Base-by-base conservation (phyloP, 768 basidiomycete genomes). In the Leccinellum luteum region DNA sequence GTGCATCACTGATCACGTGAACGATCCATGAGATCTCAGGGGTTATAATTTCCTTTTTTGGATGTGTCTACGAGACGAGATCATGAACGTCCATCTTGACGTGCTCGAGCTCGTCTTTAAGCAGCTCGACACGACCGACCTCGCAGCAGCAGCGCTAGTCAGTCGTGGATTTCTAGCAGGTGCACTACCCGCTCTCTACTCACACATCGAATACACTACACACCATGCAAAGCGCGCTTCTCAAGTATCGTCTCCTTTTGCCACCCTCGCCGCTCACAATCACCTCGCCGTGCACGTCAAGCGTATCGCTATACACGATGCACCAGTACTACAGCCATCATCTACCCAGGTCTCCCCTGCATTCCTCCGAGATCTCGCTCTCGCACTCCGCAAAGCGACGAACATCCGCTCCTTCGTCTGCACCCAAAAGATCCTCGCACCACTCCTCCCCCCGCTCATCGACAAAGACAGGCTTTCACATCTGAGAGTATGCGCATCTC, bases 41-140 rank as follows among this genome's bases (percentile, higher is more conserved):
- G 64, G 64, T n/a, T 38, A 1, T 35, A 54, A 6, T 56, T 3
- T 2, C 57, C 21, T 13, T 35, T 32, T 61, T 52, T 43, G 48
- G 51, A 35, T 7, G 14, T 25, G 3, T 30, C 34, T 27, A 84
- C 83, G 12, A n/a, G n/a, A n/a, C n/a, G n/a, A n/a, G n/a, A n/a
- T n/a, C n/a, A 83, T 87, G 61, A 87, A 82, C 63, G 75, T 89
- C 48, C 85, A 90, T 60, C 78, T 84, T 19, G 89, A 92, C 71
- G 85, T 90, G 35, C 78, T 90, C 43, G 85, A 87, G 65, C 75
- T 84, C n/a, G 82, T 91, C 17, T 86, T 86, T 60, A 69, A 74
- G 0, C 74, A 79, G 62, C 73, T 91, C 5, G 67, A 76, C 43
- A 76, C 78, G 17, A 56, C 71, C 1, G 86, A 89, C 62, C 78